Percentiles rank a stretch among this genome's conserved stretches.
phyloP scores from a whole-genome alignment of 225 moss, liverwort and hornwort species.

The Asterella californica region DNA sequence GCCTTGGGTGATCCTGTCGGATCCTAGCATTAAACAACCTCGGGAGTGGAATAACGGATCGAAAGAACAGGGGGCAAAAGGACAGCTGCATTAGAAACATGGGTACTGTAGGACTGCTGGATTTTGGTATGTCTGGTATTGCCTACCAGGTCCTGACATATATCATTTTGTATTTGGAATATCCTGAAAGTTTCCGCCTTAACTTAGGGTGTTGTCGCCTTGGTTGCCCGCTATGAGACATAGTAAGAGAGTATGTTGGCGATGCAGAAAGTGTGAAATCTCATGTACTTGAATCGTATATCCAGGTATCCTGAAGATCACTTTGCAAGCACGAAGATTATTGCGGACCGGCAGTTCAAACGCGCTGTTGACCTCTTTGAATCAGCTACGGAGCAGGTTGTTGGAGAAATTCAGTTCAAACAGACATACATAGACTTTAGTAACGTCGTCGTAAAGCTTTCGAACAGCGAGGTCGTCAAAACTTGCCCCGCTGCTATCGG shows the following conservation, averaged over 20 bases:
- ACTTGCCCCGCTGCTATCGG: conserved; percentile 95
- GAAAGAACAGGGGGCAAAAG: too few relatives aligned
- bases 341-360: conserved; percentile 72
- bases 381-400: conserved; percentile 55
- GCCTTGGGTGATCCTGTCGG: too few relatives aligned
- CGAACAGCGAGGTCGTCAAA: conserved; percentile 53
- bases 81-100: too few relatives aligned
- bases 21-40: too few relatives aligned
- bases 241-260: background rate
- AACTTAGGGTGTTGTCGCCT: background rate
- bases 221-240: background rate
- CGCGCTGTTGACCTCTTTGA: conserved; percentile 67
- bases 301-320: conserved; percentile 84
- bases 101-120: too few relatives aligned
- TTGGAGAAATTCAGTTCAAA: conserved; percentile 64
- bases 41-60: too few relatives aligned
- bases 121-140: too few relatives aligned
- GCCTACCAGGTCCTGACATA: too few relatives aligned
- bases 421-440: conserved; percentile 82
- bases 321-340: conserved; percentile 87
- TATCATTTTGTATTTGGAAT: too few relatives aligned
- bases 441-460: conserved; percentile 60
- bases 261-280: background rate
- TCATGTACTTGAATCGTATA: background rate
- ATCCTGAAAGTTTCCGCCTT: background rate